A percentile compares a stretch with the other conserved stretches of the same genome.
Evolutionary conservation across 495 filamentous ascomycete species (phyloP).

Genomic region (Astrocystis sublimbata): DNA sequence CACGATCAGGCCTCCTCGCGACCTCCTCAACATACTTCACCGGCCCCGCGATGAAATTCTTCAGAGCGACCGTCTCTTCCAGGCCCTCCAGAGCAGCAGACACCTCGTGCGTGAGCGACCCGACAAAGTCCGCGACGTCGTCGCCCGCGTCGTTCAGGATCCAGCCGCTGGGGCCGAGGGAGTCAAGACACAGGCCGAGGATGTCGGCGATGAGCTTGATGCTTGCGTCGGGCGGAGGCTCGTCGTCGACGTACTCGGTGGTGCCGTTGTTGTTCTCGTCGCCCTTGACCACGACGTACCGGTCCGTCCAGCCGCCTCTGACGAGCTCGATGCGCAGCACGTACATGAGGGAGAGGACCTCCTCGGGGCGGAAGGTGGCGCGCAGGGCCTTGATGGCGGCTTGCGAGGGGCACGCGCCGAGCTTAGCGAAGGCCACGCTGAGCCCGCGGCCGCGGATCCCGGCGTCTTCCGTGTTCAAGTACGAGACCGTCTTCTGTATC

Average conservation of each 20-base stretch:
- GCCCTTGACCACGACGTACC: conserved; percentile 60
- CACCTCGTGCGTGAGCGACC: conserved; percentile 70
- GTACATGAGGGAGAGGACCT: conserved; percentile 71
- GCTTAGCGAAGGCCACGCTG: conserved; percentile 59
- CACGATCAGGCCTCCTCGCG: conserved; percentile 37
- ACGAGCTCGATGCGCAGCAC: conserved; percentile 67
- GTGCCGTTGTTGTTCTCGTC: too few species aligned
- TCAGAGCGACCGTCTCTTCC: conserved; percentile 69
- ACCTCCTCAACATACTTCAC: conserved; percentile 61
- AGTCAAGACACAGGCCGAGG: conserved; percentile 76
- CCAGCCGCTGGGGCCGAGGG: conserved; percentile 82
- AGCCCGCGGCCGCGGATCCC: conserved; percentile 46
- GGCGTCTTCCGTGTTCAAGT: conserved; percentile 47
- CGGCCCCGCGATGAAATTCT: conserved; percentile 68
- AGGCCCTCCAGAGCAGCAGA: conserved; percentile 75
- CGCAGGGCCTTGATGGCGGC: conserved; percentile 64
- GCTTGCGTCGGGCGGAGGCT: conserved; percentile 56
- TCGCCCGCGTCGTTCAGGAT: conserved; percentile 60
- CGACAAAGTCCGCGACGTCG: conserved; percentile 62
- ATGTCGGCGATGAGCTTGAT: conserved; percentile 63
- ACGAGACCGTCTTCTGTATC: conserved; percentile 52
- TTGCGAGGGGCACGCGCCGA: conserved; percentile 61
- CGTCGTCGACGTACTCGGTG: conserved; percentile 54
- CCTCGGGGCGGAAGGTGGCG: conserved; percentile 61
- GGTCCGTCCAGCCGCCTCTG: conserved; percentile 67